Evolutionary conservation across 192 early-diverging fungal genomes (phyloP), one percentile per base, ranked within the genome.

Genomic region (Umbelopsis vinacea): DNA sequence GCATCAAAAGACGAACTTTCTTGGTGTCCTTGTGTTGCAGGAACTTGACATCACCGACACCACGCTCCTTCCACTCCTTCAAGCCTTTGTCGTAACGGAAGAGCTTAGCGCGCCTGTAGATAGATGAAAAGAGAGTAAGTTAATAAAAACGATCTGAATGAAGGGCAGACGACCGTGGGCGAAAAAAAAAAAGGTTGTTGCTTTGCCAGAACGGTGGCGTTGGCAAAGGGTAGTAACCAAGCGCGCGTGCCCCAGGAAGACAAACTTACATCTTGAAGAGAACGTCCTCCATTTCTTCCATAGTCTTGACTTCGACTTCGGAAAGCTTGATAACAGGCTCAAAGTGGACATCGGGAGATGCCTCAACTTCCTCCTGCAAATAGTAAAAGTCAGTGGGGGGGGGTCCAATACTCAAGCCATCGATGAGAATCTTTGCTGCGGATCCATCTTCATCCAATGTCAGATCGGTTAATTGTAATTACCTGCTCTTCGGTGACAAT

Each of bases 11-110:
- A 75, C 97, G 96, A 79, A 98, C 84, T 84, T 95, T 96, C 68
- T 86, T 86, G 73, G 88, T 85, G 60, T 88, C 84, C 87, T 96
- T 95, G 89, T 99, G 97, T 84, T 93, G 88, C 75, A 99, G 82
- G 53, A 99, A 88, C 84, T 96, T 96, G 43, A 98, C 92, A 76
- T 99, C 97, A 70, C 97, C 97, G 26, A 96, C 98, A 35, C 97
- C 97, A 71, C 97, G 94, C 87, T 99, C 97, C 87, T 99, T 99
- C 97, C 97, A 99, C 83, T 99, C 97, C 63, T 92, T 95, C 74
- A 69, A 80, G 38, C 85, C 85, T 74, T 95, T 92, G 79, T 97
- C 94, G 82, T 96, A 99, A 74, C 97, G 93, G 93, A 96, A 99
- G 66, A 99, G 89, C 90, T 98, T 98, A 71, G 93, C 90, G 74